Conservation (phyloP, 305 asterid genomes). For the Ilex paraguariensis region DNA sequence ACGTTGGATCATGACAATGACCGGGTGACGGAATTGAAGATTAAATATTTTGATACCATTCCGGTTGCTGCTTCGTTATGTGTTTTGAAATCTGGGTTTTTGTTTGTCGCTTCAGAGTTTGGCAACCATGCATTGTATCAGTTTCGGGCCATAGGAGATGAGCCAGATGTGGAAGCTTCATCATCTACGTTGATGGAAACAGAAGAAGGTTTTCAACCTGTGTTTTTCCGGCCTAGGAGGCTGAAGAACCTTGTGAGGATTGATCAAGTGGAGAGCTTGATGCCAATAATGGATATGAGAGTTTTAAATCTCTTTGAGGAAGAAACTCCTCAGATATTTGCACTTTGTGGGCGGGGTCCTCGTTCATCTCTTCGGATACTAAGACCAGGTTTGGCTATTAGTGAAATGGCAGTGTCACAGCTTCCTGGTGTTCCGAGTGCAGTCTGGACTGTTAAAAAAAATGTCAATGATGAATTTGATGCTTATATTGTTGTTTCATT, state of each 20-base stretch:
- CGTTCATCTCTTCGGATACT: slow-evolving; percentile 84
- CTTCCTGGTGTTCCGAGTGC: slow-evolving; percentile 99
- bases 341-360: slow-evolving; percentile 98
- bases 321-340: slow-evolving; percentile 91
- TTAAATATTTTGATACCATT: slow-evolving; percentile 90
- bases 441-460: slow-evolving; percentile 97
- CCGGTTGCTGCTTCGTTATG: slow-evolving; percentile 92
- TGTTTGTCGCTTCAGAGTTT: slow-evolving; percentile 96
- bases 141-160: slow-evolving; percentile 91
- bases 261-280: slow-evolving; percentile 90
- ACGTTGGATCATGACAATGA: slow-evolving; percentile 84
- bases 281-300: slow-evolving; percentile 97
- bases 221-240: slow-evolving; percentile 85
- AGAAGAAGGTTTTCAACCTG: slow-evolving; percentile 94
- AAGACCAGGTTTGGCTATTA: slow-evolving; percentile 94
- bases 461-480: slow-evolving; percentile 90
- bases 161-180: slow-evolving; percentile 93
- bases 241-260: slow-evolving; percentile 88
- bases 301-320: slow-evolving; percentile 81
- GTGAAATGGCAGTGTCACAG: slow-evolving; percentile 99
- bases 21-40: slow-evolving; percentile 80
- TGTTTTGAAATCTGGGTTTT: slow-evolving; percentile 88
- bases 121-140: slow-evolving; percentile 98
- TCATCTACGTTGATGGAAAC: slow-evolving; percentile 94
- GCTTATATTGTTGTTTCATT: slow-evolving; percentile 97